These are phyloP conservation scores for Kernera saxatilis DNA, from an alignment of 345 rosid species.

Conservation along the genomic window DNA sequence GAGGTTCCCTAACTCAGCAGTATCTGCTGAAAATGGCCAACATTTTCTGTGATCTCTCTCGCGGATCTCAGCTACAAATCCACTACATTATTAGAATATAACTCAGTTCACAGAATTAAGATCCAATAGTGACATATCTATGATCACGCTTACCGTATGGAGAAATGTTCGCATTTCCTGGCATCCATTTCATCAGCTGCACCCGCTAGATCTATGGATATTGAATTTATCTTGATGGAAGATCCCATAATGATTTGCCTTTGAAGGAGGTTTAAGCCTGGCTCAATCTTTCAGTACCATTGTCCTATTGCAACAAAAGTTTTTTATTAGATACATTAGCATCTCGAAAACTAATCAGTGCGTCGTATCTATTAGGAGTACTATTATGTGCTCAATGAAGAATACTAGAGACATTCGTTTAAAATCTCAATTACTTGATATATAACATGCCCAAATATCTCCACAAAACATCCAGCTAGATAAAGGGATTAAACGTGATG, in stretches of 20 bases:
- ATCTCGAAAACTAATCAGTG: neutral
- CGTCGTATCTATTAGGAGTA: too few relatives aligned
- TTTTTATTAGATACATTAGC: neutral
- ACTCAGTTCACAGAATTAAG: neutral
- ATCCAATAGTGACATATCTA: neutral
- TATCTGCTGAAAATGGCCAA: conserved; percentile 52
- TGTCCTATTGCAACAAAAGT: neutral
- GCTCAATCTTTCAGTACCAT: neutral
- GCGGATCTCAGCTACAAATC: conserved; percentile 59
- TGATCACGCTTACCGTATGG: conserved; percentile 52
- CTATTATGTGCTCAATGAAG: too few relatives aligned
- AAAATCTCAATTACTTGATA: too few relatives aligned
- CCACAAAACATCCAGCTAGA: too few relatives aligned
- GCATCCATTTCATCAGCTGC: neutral
- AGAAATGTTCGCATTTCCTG: conserved; percentile 53
- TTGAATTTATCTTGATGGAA: conserved; percentile 46
- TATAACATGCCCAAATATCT: too few relatives aligned
- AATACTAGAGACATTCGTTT: neutral
- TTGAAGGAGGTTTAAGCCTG: neutral
- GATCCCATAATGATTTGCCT: conserved; percentile 25
- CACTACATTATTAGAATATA: conserved; percentile 36
- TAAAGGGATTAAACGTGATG: too few relatives aligned
- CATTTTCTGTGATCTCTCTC: conserved; percentile 45
- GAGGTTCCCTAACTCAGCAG: conserved; percentile 26
- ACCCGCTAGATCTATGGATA: conserved; percentile 45